phyloP scores from a whole-genome alignment of 2,329 filamentous ascomycete genomes.

The Diplodia seriata region DNA sequence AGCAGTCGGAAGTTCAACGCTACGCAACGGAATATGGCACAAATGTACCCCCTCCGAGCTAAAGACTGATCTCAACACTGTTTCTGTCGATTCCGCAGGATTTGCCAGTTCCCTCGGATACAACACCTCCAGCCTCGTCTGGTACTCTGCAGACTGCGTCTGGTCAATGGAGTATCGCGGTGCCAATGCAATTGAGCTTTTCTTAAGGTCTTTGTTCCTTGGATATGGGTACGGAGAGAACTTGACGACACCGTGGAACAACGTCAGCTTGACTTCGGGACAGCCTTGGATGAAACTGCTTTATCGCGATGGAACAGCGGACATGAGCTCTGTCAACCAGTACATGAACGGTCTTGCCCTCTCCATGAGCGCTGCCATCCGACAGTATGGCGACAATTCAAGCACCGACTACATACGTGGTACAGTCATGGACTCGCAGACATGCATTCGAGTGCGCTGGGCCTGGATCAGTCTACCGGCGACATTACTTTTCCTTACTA shows the following conservation, averaged over 20 bases:
- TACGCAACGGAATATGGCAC: constrained; percentile 1
- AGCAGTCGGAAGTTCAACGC: background rate
- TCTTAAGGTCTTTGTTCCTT: background rate
- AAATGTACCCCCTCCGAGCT: background rate
- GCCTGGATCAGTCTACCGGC: background rate
- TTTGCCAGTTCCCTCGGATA: background rate
- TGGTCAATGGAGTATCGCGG: background rate
- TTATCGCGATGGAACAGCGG: background rate
- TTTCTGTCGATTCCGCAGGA: background rate
- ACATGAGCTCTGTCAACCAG: background rate
- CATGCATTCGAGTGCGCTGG: constrained; percentile 13
- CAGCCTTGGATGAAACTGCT: background rate
- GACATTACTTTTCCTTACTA: background rate
- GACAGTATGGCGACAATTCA: background rate
- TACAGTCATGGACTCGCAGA: background rate
- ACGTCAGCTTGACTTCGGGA: background rate
- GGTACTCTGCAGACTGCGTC: background rate
- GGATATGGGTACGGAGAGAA: background rate
- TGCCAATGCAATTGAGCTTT: background rate
- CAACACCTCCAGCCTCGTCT: background rate
- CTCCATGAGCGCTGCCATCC: constrained; percentile 1
- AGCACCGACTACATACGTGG: background rate
- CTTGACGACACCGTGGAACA: background rate
- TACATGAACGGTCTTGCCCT: background rate
- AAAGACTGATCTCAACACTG: background rate